Base-by-base conservation (phyloP, 805 yeast species). In the Phaffomyces opuntiae region DNA sequence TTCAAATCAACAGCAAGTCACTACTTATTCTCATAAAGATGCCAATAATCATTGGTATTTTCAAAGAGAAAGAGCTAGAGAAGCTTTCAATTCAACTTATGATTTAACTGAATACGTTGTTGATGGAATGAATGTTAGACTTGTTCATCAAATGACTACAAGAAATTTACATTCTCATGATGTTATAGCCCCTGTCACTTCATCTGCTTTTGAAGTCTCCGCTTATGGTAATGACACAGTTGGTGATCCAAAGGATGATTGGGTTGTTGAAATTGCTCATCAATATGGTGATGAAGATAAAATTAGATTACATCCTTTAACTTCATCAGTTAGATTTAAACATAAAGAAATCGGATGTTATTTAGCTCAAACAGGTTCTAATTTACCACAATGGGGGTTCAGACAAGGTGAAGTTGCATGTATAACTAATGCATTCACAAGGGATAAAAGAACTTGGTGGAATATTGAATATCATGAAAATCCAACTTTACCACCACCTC, bases 341-440 rank as follows among this genome's bases (percentile, higher is more conserved):
- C 83, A 82, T 64, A 72, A 72, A 52, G 77, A 63, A 9, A 63
- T 88, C 57, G 84, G 85, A 37, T 95, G 97, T 64, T 90, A 89
- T 64, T 69, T 93, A 60, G 86, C 90, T 53, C 86, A 91, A 13
- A 75, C 93, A 11, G 97, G 96, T 39, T 68, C 71, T 53, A 63
- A 78, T 24, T 81, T 90, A 60, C 99, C 99, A 17, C 81, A 80
- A 16, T 93, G 99, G 99, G 99, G 99, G 19, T 93, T 91, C 77
- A 79, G 88, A 62, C 99, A 93, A 72, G 96, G 96, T 51, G 99
- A 93, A 70, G 91, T 93, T 52, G 83, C 81, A 2, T 93, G 99
- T 68, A 65, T 72, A 62, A 78, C 75, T 53, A 65, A 71, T 50
- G 81, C 88, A 34, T 84, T 81, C 64, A 68, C 60, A 39, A 80